phyloP scores from a whole-genome alignment of 176 grass and related monocot genomes.

The Triticum urartu region DNA sequence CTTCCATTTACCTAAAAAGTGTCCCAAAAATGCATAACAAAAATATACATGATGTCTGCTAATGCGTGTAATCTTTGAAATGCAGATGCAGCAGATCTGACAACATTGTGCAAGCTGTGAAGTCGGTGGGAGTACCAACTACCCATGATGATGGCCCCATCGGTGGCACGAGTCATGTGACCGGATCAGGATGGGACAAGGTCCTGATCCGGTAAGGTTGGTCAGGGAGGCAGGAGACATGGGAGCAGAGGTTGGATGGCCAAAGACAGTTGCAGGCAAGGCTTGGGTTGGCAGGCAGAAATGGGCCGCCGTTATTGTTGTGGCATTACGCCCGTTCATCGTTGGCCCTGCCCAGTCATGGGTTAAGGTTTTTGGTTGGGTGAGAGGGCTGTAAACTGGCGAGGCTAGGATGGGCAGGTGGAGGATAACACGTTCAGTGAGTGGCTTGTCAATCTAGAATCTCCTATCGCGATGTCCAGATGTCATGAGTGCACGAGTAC shows the following conservation, averaged over 20 bases:
- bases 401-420: background rate
- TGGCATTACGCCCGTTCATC: background rate
- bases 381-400: background rate
- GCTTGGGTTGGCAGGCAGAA: background rate
- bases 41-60: background rate
- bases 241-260: background rate
- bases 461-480: background rate
- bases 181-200: background rate
- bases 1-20: background rate
- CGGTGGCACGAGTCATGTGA: background rate
- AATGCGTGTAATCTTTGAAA: background rate
- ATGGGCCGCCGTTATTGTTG: background rate
- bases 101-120: background rate
- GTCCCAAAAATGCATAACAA: background rate
- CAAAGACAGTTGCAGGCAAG: background rate
- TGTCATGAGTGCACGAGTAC: background rate
- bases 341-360: background rate
- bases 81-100: no score
- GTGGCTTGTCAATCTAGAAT: slow-evolving; percentile 1
- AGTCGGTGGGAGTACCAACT: background rate
- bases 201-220: background rate
- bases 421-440: background rate
- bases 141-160: background rate
- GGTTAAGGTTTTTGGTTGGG: background rate
- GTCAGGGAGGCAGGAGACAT: background rate